phyloP scores from a whole-genome alignment of 2,329 filamentous ascomycete genomes.

The Pseudogymnoascus verrucosus region DNA sequence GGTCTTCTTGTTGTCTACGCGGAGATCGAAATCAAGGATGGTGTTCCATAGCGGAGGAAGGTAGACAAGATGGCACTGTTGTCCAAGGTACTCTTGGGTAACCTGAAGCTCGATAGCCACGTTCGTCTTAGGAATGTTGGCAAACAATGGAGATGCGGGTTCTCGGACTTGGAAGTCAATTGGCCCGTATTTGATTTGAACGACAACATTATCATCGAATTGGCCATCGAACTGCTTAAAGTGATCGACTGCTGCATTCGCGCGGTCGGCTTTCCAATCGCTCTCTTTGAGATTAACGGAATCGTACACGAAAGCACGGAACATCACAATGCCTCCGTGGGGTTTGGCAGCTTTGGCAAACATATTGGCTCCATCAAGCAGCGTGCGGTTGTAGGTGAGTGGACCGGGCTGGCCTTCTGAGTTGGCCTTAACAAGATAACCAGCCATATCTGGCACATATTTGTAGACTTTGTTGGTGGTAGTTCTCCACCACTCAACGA shows the following conservation, averaged over 20 bases:
- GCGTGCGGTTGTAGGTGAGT: slow-evolving; percentile 59
- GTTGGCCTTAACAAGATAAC: slow-evolving; percentile 64
- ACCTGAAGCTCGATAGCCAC: slow-evolving; percentile 58
- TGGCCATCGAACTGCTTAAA: slow-evolving; percentile 56
- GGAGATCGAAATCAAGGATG: slow-evolving; percentile 59
- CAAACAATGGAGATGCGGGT: slow-evolving; percentile 57
- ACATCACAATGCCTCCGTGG: slow-evolving; percentile 58
- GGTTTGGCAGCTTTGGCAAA: slow-evolving; percentile 53
- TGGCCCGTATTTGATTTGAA: slow-evolving; percentile 68
- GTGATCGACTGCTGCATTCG: slow-evolving; percentile 61
- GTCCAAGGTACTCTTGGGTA: slow-evolving; percentile 62
- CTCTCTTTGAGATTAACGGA: slow-evolving; percentile 41
- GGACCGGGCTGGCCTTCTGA: slow-evolving; percentile 66
- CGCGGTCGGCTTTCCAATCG: slow-evolving; percentile 59
- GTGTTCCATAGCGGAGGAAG: slow-evolving; percentile 61
- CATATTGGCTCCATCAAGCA: slow-evolving; percentile 60
- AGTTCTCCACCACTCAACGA: slow-evolving; percentile 55
- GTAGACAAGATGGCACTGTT: slow-evolving; percentile 62
- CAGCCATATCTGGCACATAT: slow-evolving; percentile 57
- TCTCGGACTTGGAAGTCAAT: slow-evolving; percentile 70
- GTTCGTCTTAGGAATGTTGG: slow-evolving; percentile 36
- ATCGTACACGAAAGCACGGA: slow-evolving; percentile 66
- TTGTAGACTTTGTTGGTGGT: slow-evolving; percentile 52
- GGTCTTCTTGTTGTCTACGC: slow-evolving; percentile 48
- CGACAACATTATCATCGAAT: slow-evolving; percentile 62